These are phyloP conservation scores for Histomonas meleagridis DNA, from an alignment of 208 protist species.

Conservation along the genomic window DNA sequence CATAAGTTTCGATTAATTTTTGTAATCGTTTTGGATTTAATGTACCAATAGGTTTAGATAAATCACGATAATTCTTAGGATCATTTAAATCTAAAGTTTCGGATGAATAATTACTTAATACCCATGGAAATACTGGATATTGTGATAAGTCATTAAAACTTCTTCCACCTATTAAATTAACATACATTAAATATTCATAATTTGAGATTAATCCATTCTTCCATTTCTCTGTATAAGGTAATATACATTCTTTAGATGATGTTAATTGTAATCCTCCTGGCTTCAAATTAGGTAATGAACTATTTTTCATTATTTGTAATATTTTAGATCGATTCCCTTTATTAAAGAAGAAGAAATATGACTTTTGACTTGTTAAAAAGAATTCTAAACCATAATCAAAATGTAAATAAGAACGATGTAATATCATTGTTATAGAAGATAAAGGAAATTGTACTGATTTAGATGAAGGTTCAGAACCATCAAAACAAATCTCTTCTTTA, in stretches of 20 bases:
- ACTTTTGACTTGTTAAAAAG: not conserved
- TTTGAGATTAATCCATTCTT: not conserved
- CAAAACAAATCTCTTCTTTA: not conserved
- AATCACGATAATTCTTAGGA: slow-evolving; percentile 22
- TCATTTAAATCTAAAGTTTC: not conserved
- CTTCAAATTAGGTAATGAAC: no score
- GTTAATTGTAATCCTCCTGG: not conserved
- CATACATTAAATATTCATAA: slow-evolving; percentile 3
- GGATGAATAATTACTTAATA: slow-evolving; percentile 49
- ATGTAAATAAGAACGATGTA: not conserved
- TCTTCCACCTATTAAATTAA: slow-evolving; percentile 16
- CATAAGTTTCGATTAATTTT: not conserved
- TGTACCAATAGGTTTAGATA: slow-evolving; percentile 38
- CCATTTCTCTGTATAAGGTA: not conserved
- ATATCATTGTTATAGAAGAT: not conserved
- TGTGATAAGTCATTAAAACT: not conserved
- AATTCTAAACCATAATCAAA: not conserved
- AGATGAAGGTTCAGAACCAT: not conserved
- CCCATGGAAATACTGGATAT: slow-evolving; percentile 49
- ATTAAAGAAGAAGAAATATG: not conserved
- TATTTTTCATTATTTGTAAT: not conserved
- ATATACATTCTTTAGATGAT: not conserved
- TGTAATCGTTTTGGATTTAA: not conserved
- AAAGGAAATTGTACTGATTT: not conserved
- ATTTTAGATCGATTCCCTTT: not conserved